Evolutionary conservation across 345 rosid genomes (phyloP).

Genomic region (Clausena lansium): DNA sequence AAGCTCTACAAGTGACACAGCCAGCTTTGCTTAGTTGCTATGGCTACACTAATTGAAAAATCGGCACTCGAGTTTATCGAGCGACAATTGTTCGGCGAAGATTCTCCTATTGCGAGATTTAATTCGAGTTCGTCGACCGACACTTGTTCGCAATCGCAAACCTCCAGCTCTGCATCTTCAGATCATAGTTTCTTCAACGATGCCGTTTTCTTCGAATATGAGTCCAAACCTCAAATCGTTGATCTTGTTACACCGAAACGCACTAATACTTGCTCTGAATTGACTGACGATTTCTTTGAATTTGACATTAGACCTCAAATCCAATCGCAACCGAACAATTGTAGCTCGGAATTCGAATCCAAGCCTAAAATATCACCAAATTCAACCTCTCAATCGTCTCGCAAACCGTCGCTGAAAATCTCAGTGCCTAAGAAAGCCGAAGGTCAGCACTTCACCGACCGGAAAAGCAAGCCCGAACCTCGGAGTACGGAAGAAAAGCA

Average conservation of each 20-base stretch:
- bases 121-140: constrained; percentile 14
- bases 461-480: not conserved
- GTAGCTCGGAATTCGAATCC: constrained; percentile 23
- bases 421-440: constrained; percentile 47
- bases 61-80: constrained; percentile 49
- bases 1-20: not conserved
- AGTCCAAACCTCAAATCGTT: constrained; percentile 40
- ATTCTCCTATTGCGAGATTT: constrained; percentile 30
- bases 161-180: constrained; percentile 29
- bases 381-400: constrained; percentile 21
- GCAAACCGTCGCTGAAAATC: constrained; percentile 54
- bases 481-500: constrained; percentile 36
- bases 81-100: constrained; percentile 54
- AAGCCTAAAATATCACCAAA: constrained; percentile 17
- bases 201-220: constrained; percentile 32
- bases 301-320: not conserved
- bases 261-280: constrained; percentile 4
- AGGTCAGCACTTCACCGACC: constrained; percentile 43
- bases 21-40: constrained; percentile 30
- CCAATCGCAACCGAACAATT: not conserved
- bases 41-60: constrained; percentile 40
- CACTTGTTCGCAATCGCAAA: constrained; percentile 21
- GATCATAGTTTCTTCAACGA: constrained; percentile 12
- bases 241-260: constrained; percentile 32
- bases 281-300: constrained; percentile 7